Evolutionary conservation across 257 asterid species (phyloP).

Genomic region (Ocimum tenuiflorum): DNA sequence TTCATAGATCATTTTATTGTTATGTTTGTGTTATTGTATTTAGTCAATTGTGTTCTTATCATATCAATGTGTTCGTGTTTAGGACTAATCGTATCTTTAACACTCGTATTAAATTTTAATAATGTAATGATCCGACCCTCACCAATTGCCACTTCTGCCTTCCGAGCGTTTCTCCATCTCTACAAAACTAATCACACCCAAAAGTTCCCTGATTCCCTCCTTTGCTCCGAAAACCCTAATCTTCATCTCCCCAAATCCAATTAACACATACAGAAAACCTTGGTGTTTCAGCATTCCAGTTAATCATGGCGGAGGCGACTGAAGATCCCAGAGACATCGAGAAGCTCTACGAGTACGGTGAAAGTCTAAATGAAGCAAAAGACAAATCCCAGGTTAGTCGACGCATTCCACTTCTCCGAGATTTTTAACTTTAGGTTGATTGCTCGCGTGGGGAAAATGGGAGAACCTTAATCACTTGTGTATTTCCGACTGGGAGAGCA

Average conservation of each 20-base stretch:
- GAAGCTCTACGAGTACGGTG: slow-evolving; percentile 80
- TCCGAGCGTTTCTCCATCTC: background rate
- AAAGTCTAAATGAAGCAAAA: slow-evolving; percentile 65
- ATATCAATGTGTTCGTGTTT: no score
- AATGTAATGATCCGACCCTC: no score
- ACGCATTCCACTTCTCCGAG: background rate
- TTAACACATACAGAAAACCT: background rate
- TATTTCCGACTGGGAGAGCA: slow-evolving; percentile 24
- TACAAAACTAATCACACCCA: background rate
- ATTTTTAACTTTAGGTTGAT: background rate
- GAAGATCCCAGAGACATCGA: slow-evolving; percentile 67
- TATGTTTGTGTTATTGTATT: no score
- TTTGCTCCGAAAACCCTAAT: slow-evolving; percentile 30
- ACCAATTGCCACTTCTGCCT: no score
- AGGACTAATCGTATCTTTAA: no score
- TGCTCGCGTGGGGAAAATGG: background rate
- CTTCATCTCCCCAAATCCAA: slow-evolving; percentile 7
- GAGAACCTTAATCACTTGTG: background rate
- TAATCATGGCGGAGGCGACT: slow-evolving; percentile 46
- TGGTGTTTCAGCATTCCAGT: background rate
- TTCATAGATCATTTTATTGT: no score
- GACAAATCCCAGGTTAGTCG: slow-evolving; percentile 68
- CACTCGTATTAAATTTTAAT: no score
- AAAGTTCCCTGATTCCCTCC: slow-evolving; percentile 11
- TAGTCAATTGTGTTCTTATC: no score